Conservation (phyloP, 2,329 filamentous ascomycete species). For the Aspergillus sojae region DNA sequence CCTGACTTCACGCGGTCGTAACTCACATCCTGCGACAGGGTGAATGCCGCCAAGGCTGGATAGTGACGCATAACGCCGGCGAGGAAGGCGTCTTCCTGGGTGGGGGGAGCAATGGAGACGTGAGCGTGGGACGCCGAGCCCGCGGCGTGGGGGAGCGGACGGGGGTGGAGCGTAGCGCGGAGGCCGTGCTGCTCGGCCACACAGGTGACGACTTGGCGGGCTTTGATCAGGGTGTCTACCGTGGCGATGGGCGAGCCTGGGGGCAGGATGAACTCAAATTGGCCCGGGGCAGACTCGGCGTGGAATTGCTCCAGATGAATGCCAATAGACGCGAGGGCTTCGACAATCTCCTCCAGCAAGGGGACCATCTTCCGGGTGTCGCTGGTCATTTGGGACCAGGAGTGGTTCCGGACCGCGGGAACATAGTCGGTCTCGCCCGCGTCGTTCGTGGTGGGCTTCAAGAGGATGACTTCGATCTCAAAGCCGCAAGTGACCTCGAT, state of each 20-base stretch:
- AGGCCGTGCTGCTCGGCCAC: conserved; percentile 65
- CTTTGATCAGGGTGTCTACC: conserved; percentile 71
- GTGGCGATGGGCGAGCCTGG: conserved; percentile 65
- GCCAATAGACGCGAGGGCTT: conserved; percentile 60
- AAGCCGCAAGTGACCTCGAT: conserved; percentile 72
- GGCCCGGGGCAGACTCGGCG: conserved; percentile 70
- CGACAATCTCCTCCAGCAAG: conserved; percentile 67
- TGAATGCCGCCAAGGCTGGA: conserved; percentile 68
- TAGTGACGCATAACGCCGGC: conserved; percentile 70
- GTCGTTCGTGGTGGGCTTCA: conserved; percentile 51
- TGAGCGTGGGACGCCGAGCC: conserved; percentile 72
- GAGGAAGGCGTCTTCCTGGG: conserved; percentile 65
- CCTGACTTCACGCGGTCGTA: conserved; percentile 71
- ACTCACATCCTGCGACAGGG: conserved; percentile 65
- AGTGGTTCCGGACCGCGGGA: conserved; percentile 65
- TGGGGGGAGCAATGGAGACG: conserved; percentile 56
- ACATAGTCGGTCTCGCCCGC: conserved; percentile 36
- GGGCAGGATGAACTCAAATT: conserved; percentile 76
- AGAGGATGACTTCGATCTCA: conserved; percentile 77
- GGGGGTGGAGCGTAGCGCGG: conserved; percentile 73
- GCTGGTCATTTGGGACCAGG: conserved; percentile 69
- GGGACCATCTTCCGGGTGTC: conserved; percentile 60
- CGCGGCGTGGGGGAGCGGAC: conserved; percentile 57
- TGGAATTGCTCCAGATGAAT: conserved; percentile 75
- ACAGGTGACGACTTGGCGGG: conserved; percentile 68